These are phyloP conservation scores for Lablab purpureus DNA, from an alignment of 306 rosid genomes.

Conservation along the genomic window DNA sequence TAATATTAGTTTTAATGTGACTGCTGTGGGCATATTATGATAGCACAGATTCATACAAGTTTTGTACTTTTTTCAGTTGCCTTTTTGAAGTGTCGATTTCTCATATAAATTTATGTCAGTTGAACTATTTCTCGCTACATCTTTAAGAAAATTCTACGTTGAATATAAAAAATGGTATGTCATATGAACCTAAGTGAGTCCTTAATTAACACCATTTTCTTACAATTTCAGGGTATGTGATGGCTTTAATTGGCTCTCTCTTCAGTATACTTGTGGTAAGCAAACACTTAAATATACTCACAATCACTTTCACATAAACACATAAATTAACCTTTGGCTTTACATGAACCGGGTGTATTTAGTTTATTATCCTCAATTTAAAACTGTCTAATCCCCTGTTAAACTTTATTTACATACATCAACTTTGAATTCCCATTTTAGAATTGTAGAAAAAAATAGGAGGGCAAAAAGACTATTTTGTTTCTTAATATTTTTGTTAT, in stretches of 20 bases:
- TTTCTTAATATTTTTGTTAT: neutral
- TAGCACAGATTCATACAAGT: neutral
- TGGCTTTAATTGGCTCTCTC: conserved; percentile 80
- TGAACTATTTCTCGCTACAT: too few species aligned
- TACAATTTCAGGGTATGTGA: conserved; percentile 68
- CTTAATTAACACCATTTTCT: conserved; percentile 20
- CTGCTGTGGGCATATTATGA: conserved; percentile 10
- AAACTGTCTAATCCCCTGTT: neutral
- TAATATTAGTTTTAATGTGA: neutral
- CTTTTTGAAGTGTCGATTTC: neutral
- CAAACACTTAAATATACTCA: neutral
- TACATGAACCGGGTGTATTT: neutral
- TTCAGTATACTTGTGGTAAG: conserved; percentile 81
- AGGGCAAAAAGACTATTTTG: neutral
- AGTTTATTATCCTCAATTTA: neutral
- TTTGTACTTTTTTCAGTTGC: neutral
- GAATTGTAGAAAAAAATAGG: neutral
- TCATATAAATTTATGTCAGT: neutral
- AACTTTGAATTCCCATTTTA: neutral
- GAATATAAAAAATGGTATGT: neutral
- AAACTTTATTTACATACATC: neutral
- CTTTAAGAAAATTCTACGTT: neutral
- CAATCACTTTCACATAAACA: neutral
- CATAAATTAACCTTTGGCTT: too few species aligned
- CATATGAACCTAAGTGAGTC: conserved; percentile 21